Percentiles rank a stretch among this genome's conserved stretches.
These are phyloP conservation scores for Pichia cabralensis DNA, from an alignment of 805 yeast species.

Conservation along the genomic window DNA sequence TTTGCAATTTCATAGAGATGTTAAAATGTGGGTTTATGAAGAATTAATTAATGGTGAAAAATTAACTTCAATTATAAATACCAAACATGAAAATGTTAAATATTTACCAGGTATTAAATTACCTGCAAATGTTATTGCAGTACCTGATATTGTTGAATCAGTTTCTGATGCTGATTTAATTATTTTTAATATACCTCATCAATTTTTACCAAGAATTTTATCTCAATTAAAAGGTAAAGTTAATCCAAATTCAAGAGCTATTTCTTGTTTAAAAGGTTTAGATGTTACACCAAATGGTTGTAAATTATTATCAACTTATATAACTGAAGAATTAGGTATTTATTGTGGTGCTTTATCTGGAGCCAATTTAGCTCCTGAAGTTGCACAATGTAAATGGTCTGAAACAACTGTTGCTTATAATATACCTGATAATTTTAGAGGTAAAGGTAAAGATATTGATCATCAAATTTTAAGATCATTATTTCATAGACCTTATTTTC, in stretches of 20 bases:
- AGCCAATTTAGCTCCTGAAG: slow-evolving; percentile 95
- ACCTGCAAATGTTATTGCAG: slow-evolving; percentile 82
- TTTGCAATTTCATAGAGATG: slow-evolving; percentile 58
- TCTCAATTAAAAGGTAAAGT: slow-evolving; percentile 70
- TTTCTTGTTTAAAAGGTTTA: slow-evolving; percentile 92
- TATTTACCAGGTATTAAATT: slow-evolving; percentile 83
- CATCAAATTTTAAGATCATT: slow-evolving; percentile 61
- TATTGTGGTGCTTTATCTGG: slow-evolving; percentile 96
- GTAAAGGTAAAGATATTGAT: slow-evolving; percentile 64
- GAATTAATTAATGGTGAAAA: slow-evolving; percentile 71
- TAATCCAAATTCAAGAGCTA: slow-evolving; percentile 65
- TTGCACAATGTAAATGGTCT: slow-evolving; percentile 91
- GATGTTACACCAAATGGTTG: slow-evolving; percentile 83
- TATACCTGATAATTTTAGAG: slow-evolving; percentile 57
- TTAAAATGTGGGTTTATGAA: slow-evolving; percentile 96
- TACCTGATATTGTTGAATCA: slow-evolving; percentile 70
- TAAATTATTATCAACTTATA: slow-evolving; percentile 67
- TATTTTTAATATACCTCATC: slow-evolving; percentile 95
- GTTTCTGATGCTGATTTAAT: slow-evolving; percentile 77
- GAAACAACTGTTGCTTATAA: slow-evolving; percentile 95
- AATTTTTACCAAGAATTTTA: slow-evolving; percentile 74
- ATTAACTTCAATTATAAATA: slow-evolving; percentile 84
- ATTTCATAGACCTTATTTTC: slow-evolving; percentile 98
- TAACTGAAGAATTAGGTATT: slow-evolving; percentile 72
- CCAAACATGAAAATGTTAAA: slow-evolving; percentile 85